Conservation (phyloP, 345 rosid genomes). For the Fremontodendron californicum region DNA sequence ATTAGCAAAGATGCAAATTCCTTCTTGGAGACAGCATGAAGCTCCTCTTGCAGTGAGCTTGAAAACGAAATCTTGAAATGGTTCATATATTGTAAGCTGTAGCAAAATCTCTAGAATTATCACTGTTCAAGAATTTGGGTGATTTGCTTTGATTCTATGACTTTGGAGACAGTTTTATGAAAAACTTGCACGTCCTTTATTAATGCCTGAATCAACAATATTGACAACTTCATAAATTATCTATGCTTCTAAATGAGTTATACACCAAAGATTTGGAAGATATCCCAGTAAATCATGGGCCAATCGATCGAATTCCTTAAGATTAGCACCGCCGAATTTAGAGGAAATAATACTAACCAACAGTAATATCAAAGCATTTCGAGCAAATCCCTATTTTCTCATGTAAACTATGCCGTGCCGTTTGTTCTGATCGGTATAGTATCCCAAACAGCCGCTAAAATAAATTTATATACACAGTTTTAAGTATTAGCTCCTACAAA, state of each 20-base stretch:
- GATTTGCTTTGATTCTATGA: neutral
- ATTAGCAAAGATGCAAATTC: neutral
- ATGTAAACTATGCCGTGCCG: neutral
- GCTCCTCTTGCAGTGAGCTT: neutral
- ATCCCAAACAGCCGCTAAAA: neutral
- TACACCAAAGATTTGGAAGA: too few species aligned
- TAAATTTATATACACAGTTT: neutral
- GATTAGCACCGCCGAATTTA: too few species aligned
- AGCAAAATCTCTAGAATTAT: neutral
- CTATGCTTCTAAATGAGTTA: neutral
- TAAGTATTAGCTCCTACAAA: neutral
- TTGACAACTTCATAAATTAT: too few species aligned
- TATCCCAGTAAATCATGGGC: too few species aligned
- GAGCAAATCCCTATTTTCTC: neutral
- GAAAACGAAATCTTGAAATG: neutral
- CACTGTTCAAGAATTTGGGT: neutral
- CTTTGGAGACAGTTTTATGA: too few species aligned
- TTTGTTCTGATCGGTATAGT: neutral
- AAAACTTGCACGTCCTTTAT: neutral
- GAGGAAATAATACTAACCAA: neutral
- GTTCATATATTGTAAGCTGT: neutral
- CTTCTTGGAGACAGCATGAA: neutral
- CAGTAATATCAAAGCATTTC: neutral
- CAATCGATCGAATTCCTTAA: too few species aligned
- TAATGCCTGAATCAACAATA: neutral